A percentile compares a stretch with the other conserved stretches of the same genome.
Evolutionary conservation across 106 monocot genomes (phyloP).

Genomic region (Agapanthus africanus): DNA sequence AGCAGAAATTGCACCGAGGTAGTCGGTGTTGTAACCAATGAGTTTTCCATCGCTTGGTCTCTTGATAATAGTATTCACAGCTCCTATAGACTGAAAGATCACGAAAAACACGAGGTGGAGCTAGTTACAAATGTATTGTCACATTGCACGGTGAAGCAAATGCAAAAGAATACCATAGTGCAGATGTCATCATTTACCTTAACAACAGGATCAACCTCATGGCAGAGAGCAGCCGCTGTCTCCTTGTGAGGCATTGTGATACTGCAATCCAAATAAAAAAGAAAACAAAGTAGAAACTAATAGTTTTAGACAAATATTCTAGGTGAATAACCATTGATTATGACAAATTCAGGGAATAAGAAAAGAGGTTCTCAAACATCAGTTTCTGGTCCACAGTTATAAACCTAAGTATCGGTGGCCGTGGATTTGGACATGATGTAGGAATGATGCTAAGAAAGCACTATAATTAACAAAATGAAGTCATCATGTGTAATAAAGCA

Average conservation of each 20-base stretch:
- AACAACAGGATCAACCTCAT: constrained; percentile 87
- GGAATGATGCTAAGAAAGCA: too few species aligned
- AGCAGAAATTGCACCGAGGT: constrained; percentile 90
- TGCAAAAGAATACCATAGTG: too few species aligned
- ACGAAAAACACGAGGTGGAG: neutral
- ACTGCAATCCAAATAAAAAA: constrained; percentile 28
- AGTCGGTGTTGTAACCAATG: constrained; percentile 93
- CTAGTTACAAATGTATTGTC: neutral
- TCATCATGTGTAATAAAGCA: too few species aligned
- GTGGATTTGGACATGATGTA: too few species aligned
- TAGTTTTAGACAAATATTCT: neutral
- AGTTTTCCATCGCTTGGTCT: constrained; percentile 80
- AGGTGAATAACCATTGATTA: neutral
- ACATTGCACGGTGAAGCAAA: neutral
- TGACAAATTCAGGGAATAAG: neutral
- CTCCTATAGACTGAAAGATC: constrained; percentile 73
- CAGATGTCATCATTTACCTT: constrained; percentile 34
- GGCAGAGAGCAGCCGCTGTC: constrained; percentile 55
- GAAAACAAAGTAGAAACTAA: neutral
- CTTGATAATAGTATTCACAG: constrained; percentile 83
- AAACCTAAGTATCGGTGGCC: too few species aligned
- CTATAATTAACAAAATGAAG: too few species aligned
- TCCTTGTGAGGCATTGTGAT: constrained; percentile 86
- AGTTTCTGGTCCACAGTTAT: too few species aligned
- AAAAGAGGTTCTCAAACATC: neutral